Evolutionary conservation across 257 asterid genomes (phyloP).

Genomic region (Nicotiana otophora): DNA sequence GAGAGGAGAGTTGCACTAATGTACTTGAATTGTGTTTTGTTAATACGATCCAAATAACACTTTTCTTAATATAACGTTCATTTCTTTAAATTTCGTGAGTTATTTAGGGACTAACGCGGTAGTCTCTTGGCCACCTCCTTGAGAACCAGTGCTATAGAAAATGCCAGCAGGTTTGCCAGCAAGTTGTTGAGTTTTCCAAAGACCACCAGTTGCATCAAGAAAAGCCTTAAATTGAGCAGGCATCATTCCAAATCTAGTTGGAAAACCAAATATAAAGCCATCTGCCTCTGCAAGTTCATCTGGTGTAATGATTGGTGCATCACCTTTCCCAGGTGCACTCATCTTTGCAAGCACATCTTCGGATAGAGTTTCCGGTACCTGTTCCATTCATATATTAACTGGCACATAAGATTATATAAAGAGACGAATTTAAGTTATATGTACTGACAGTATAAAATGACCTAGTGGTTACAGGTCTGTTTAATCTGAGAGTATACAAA

Average conservation of each 20-base stretch:
- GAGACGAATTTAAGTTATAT: no score
- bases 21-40: background rate
- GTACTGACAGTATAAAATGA: background rate
- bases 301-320: constrained; percentile 36
- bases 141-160: constrained; percentile 49
- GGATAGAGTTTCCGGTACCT: constrained; percentile 50
- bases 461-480: no score
- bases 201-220: constrained; percentile 46
- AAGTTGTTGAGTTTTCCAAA: constrained; percentile 41
- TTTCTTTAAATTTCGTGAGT: background rate
- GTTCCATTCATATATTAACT: background rate
- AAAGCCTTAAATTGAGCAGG: constrained; percentile 49
- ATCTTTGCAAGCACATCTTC: constrained; percentile 41
- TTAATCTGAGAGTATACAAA: no score
- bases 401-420: background rate
- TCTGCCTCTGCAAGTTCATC: constrained; percentile 43
- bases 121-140: constrained; percentile 59
- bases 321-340: constrained; percentile 38
- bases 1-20: background rate
- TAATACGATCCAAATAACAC: no score
- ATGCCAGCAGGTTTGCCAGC: constrained; percentile 58
- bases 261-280: constrained; percentile 43
- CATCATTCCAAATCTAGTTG: constrained; percentile 54
- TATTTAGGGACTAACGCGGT: constrained; percentile 29
- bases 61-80: background rate